phyloP scores from a whole-genome alignment of 2,329 filamentous ascomycete genomes.

The Leptographium galeiforme region DNA sequence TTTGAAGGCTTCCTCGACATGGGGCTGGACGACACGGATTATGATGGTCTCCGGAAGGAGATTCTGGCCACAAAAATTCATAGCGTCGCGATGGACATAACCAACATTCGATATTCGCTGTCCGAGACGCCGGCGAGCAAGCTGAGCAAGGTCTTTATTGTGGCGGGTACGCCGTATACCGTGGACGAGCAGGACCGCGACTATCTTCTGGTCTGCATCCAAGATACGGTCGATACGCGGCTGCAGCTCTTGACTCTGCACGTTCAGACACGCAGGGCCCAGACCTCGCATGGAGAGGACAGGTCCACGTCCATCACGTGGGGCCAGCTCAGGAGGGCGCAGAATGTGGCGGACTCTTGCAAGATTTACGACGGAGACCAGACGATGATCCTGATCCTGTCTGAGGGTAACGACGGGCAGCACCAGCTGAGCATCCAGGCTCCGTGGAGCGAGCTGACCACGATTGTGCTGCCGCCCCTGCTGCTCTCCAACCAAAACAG shows the following conservation, averaged over 20 bases:
- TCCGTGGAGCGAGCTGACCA: constrained; percentile 60
- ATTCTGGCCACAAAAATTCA: constrained; percentile 60
- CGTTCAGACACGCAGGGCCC: constrained; percentile 28
- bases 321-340: constrained; percentile 42
- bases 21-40: constrained; percentile 58
- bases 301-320: constrained; percentile 23
- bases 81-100: constrained; percentile 48
- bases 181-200: constrained; percentile 38
- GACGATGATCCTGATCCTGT: constrained; percentile 57
- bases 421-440: constrained; percentile 60
- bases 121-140: constrained; percentile 37
- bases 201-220: constrained; percentile 52
- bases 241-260: constrained; percentile 54
- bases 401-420: constrained; percentile 48
- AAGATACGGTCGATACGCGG: constrained; percentile 54
- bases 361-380: constrained; percentile 54
- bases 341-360: constrained; percentile 60
- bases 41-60: constrained; percentile 58
- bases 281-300: constrained; percentile 15
- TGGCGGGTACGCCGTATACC: constrained; percentile 44
- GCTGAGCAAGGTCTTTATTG: constrained; percentile 53
- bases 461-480: constrained; percentile 48
- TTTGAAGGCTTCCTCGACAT: constrained; percentile 59
- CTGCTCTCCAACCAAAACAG: constrained; percentile 26
- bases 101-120: constrained; percentile 46